Evolutionary conservation across 2,329 filamentous ascomycete genomes (phyloP).

Genomic region (Fusarium sp.): DNA sequence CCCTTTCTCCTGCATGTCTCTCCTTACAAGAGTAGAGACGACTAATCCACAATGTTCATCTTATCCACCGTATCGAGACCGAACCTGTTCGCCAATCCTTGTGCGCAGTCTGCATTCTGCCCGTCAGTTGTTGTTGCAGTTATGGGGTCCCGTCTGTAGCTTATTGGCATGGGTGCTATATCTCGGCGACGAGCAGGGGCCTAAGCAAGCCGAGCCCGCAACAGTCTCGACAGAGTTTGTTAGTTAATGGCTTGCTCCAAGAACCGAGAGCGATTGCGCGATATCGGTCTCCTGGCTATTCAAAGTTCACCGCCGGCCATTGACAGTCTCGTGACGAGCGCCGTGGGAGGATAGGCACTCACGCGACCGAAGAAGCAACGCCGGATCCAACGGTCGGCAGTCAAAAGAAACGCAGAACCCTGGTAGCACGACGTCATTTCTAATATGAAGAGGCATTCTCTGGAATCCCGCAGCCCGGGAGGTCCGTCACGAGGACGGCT

Average conservation of each 20-base stretch:
- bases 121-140: conserved; percentile 31
- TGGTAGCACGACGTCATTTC: conserved; percentile 38
- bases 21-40: conserved; percentile 35
- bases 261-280: conserved; percentile 22
- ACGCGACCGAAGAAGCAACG: conserved; percentile 37
- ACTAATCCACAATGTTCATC: conserved; percentile 31
- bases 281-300: conserved; percentile 26
- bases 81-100: conserved; percentile 48
- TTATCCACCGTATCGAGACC: conserved; percentile 35
- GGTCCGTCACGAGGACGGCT: conserved; percentile 37
- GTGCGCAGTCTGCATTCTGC: conserved; percentile 28
- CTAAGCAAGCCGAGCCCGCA: conserved; percentile 9
- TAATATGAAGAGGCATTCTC: conserved; percentile 36
- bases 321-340: conserved; percentile 32
- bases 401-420: conserved; percentile 21
- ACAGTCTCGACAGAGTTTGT: conserved; percentile 21
- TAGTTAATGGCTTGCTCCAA: conserved; percentile 14
- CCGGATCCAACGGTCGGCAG: conserved; percentile 34
- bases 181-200: conserved; percentile 30
- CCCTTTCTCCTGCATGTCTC: conserved; percentile 44
- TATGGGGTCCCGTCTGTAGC: conserved; percentile 24
- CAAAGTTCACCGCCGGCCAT: conserved; percentile 37
- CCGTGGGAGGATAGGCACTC: conserved; percentile 28
- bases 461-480: conserved; percentile 16
- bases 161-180: conserved; percentile 45